phyloP scores from a whole-genome alignment of 164 flowering plant genomes.

The Taxillus chinensis region DNA sequence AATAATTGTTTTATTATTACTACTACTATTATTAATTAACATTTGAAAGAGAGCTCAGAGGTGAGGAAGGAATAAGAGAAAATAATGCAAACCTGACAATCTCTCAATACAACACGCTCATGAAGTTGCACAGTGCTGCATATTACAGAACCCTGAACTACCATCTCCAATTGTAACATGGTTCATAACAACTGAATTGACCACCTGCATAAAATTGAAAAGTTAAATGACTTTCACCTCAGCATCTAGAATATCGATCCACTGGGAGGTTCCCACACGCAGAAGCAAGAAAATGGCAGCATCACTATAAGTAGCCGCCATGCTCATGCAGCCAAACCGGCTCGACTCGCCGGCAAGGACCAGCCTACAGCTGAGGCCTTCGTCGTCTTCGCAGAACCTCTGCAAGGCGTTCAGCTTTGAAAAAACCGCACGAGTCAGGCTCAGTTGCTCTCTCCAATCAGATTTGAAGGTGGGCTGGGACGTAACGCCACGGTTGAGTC shows the following conservation, averaged over 20 bases:
- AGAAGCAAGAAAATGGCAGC: conserved; percentile 78
- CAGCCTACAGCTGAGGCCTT: conserved; percentile 39
- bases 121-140: conserved; percentile 93
- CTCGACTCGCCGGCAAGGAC: conserved; percentile 21
- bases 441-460: conserved; percentile 68
- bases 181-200: conserved; percentile 85
- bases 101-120: conserved; percentile 68
- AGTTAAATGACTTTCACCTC: neutral
- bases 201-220: conserved; percentile 38
- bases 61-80: conserved; percentile 8
- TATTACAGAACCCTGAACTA: conserved; percentile 72
- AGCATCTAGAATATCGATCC: neutral
- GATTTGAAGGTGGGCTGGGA: conserved; percentile 79
- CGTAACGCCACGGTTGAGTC: no score
- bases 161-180: conserved; percentile 87
- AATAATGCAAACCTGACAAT: conserved; percentile 59
- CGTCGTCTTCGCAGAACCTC: conserved; percentile 30
- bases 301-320: conserved; percentile 82
- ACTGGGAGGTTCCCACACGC: no score
- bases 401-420: conserved; percentile 64
- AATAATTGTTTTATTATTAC: no score
- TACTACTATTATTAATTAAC: no score
- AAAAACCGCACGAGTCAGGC: conserved; percentile 21
- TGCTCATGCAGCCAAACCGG: conserved; percentile 74
- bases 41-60: neutral